A percentile compares a stretch with the other conserved stretches of the same genome.
Evolutionary conservation across 495 filamentous ascomycete species (phyloP).

Genomic region (Xylaria grammica): DNA sequence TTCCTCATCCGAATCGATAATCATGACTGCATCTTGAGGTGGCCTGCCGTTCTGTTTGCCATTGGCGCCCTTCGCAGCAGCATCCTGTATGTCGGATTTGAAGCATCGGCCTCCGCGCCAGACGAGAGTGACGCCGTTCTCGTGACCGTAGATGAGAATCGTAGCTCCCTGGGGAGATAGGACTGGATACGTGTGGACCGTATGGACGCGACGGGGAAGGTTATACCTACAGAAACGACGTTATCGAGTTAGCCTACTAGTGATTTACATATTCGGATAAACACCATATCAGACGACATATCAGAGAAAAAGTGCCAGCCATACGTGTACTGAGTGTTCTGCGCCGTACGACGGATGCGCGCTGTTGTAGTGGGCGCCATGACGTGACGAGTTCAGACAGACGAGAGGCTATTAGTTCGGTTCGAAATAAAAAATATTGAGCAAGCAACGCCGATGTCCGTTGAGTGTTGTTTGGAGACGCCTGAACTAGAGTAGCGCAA

Average conservation of each 20-base stretch:
- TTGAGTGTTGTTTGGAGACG: too few relatives aligned
- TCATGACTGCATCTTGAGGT: constrained; percentile 68
- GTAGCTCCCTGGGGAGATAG: constrained; percentile 82
- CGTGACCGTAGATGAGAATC: constrained; percentile 81
- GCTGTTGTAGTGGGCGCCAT: constrained; percentile 30
- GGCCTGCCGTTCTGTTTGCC: constrained; percentile 49
- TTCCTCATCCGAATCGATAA: constrained; percentile 83
- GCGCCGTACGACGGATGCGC: constrained; percentile 43
- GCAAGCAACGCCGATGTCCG: too few relatives aligned
- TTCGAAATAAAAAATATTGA: too few relatives aligned
- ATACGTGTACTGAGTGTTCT: constrained; percentile 44
- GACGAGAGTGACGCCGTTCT: constrained; percentile 74
- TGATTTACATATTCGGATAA: neutral
- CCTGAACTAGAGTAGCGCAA: too few relatives aligned
- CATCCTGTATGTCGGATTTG: constrained; percentile 46
- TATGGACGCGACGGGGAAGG: constrained; percentile 73
- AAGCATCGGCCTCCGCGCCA: constrained; percentile 81
- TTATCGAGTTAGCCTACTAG: constrained; percentile 23
- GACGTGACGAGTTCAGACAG: constrained; percentile 4
- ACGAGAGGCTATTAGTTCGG: neutral
- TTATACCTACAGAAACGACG: constrained; percentile 64
- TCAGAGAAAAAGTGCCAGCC: neutral
- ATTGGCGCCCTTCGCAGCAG: constrained; percentile 38
- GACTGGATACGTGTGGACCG: constrained; percentile 76
- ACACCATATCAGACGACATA: neutral